These are phyloP conservation scores for Hypoxylon lienhwacheense DNA, from an alignment of 495 filamentous ascomycete species.

Conservation along the genomic window DNA sequence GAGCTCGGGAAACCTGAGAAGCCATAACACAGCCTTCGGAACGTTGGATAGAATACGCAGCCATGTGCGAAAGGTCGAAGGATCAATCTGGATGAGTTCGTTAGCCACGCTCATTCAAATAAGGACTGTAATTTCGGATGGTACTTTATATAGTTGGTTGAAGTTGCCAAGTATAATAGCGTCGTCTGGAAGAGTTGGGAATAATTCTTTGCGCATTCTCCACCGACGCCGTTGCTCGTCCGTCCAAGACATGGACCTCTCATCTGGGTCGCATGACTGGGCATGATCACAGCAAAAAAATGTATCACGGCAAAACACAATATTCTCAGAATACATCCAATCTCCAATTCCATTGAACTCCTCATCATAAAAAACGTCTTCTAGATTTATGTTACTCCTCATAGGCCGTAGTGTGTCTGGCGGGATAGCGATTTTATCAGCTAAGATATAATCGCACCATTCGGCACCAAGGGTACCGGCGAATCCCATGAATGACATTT, in stretches of 20 bases:
- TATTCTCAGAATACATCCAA: slow-evolving; percentile 97
- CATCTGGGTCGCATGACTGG: slow-evolving; percentile 79
- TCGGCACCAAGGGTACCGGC: slow-evolving; percentile 94
- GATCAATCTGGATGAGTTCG: slow-evolving; percentile 73
- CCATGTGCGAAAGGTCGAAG: slow-evolving; percentile 95
- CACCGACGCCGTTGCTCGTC: slow-evolving; percentile 83
- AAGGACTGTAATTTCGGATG: slow-evolving; percentile 15
- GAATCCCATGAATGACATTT: slow-evolving; percentile 99
- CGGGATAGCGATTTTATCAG: slow-evolving; percentile 86
- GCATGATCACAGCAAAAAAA: slow-evolving; percentile 99
- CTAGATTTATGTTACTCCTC: slow-evolving; percentile 70
- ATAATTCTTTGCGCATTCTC: slow-evolving; percentile 94
- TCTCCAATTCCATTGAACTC: slow-evolving; percentile 64
- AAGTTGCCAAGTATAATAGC: slow-evolving; percentile 95
- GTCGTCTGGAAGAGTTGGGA: slow-evolving; percentile 81
- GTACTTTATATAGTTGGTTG: slow-evolving; percentile 98
- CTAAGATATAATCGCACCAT: slow-evolving; percentile 98
- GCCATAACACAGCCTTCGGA: slow-evolving; percentile 90
- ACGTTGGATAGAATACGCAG: slow-evolving; percentile 85
- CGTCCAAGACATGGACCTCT: slow-evolving; percentile 71
- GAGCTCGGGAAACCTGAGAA: slow-evolving; percentile 92
- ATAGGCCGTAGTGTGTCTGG: slow-evolving; percentile 76
- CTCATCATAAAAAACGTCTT: slow-evolving; percentile 70
- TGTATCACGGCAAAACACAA: slow-evolving; percentile 90
- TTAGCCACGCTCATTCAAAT: neutral